Evolutionary conservation across 1,139 yeast species (phyloP), one percentile per base, ranked within the genome.

Genomic region (Suhomyces bokatorum): DNA sequence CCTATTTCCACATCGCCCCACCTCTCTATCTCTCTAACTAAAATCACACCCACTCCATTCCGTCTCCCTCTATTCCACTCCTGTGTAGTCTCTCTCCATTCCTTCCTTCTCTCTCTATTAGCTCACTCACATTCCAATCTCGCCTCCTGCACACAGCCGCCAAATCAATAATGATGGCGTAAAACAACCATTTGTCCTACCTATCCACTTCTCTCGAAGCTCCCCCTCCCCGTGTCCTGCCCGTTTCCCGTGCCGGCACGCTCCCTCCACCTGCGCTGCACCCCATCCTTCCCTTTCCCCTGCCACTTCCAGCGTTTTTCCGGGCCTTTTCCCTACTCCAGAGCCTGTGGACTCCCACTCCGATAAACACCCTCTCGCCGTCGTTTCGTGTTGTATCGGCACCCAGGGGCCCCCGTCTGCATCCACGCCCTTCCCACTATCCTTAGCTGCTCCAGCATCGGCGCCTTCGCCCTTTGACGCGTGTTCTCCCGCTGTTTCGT

Each of bases 121-220:
- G 33, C 33, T 31, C 33, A 31, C 33, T 31, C 33, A 31, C 33
- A 31, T 31, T 31, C 33, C 16, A 32, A 32, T 29, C 35, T 26
- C 16, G n/a, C 37, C 17, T 36, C 44, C 44, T 41, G 44, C 44
- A 41, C 40, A 41, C 35, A 29, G 33, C 28, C 43, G 26, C 43
- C 35, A 32, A 38, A 47, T 44, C 40, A 43, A 32, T 31, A 39
- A 32, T 35, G 42, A 44, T 44, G 47, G 47, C 47, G 47, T 44
- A 36, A 44, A 31, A n/a, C 27, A 34, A 20, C 32, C 38, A 24
- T 28, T 30, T 32, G 42, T 39, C 32, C 32, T 24, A 33, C 34
- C 44, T 34, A 27, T 3, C 31, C 36, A 28, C 29, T 37, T 27
- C 45, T 30, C 27, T 37, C 35, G 37, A 22, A 33, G 35, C 16